phyloP scores from a whole-genome alignment of 306 rosid genomes.

The Albizia julibrissin region DNA sequence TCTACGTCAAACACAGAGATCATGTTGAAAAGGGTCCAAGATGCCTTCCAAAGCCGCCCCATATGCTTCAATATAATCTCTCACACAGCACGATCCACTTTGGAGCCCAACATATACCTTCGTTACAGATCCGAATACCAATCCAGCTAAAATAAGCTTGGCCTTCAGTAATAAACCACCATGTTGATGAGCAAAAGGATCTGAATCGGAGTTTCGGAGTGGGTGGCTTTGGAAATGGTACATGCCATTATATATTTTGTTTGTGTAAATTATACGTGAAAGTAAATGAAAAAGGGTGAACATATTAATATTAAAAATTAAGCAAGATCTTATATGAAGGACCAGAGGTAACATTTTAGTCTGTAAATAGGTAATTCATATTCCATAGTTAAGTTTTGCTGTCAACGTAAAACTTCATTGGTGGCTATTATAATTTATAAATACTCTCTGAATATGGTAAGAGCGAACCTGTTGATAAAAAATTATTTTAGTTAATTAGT shows the following conservation, averaged over 20 bases:
- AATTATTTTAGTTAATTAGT: too few relatives aligned
- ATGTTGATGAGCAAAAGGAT: background rate
- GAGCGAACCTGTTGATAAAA: too few relatives aligned
- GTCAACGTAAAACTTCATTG: too few relatives aligned
- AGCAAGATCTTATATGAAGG: too few relatives aligned
- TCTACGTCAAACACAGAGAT: background rate
- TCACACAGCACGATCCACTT: background rate
- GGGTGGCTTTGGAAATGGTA: conserved; percentile 35
- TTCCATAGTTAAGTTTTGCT: too few relatives aligned
- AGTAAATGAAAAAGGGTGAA: too few relatives aligned
- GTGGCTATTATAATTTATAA: too few relatives aligned
- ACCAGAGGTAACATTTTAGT: too few relatives aligned
- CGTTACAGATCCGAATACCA: background rate
- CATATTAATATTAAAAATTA: too few relatives aligned
- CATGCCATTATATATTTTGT: too few relatives aligned
- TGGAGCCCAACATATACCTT: background rate
- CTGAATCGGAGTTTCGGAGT: conserved; percentile 19
- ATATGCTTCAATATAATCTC: background rate
- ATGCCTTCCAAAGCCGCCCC: background rate
- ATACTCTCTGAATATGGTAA: too few relatives aligned
- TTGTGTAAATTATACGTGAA: background rate
- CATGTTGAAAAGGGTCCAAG: background rate
- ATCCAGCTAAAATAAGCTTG: conserved; percentile 10
- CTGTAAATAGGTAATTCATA: too few relatives aligned
- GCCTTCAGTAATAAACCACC: background rate